Evolutionary conservation across 352 stramenopile genomes (phyloP), one percentile per base, ranked within the genome.

Genomic region (Phytopythium montanum): DNA sequence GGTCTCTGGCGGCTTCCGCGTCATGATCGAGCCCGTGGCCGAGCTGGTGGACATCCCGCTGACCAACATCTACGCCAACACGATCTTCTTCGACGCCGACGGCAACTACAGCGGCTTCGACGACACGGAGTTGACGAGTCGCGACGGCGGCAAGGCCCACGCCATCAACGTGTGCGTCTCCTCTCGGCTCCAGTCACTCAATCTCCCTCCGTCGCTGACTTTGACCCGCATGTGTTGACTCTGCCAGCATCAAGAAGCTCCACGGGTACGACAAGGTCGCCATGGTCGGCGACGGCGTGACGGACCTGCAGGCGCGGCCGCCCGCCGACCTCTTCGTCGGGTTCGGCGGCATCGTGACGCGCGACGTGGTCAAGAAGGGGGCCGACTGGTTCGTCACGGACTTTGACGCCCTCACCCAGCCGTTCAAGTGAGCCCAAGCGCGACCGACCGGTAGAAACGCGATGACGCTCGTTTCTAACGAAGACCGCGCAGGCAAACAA

Each of bases 251-350:
- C 57, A 98, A 97, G 72, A 79, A 92, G 39, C 87, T 82, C 54
- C 78, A 93, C 54, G 87, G 88, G 51, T 98, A 98, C 76, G 66
- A 96, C n/a, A 93, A 82, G 16, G 94, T 99, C 46, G 87, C 98
- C 10, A 99, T 99, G 97, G 81, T 99, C n/a, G 97, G 97, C 39
- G 97, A 99, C 73, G 97, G 97, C 31, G 97, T 97, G 14, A 99
- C 97, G 2, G 97, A 99, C 81, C 75, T 98, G 69, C 93, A 99
- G 75, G 97, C 97, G 19, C 97, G 97, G 34, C 97, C 97, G 42
- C 97, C 97, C 12, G 97, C 97, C 2, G 79, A 98, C 58, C 82
- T 97, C 12, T 99, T 99, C 69, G 95, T 99, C 62, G 97, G 97
- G 46, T 99, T 98, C 72, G 97, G 97, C 33, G 97, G 97, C 42